Evolutionary conservation across 2,329 filamentous ascomycete species (phyloP).

Genomic region (Rhinocladiella similis): DNA sequence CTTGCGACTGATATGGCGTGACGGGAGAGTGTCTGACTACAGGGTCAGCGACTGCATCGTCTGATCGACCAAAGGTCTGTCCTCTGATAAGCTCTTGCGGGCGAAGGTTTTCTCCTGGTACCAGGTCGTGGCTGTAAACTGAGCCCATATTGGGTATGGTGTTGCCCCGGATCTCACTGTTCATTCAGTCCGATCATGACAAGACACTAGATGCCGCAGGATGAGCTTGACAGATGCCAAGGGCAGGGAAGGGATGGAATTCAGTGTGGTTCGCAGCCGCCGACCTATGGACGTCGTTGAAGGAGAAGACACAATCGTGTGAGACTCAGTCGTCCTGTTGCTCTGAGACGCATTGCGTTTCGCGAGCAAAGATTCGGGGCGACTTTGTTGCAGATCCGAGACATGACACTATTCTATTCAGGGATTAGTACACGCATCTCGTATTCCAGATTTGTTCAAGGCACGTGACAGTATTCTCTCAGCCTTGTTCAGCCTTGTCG

Average conservation of each 20-base stretch:
- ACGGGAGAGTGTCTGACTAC: background rate
- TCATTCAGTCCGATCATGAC: background rate
- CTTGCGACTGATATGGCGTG: constrained; percentile 9
- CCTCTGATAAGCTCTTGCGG: background rate
- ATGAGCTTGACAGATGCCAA: constrained; percentile 2
- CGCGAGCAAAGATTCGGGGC: background rate
- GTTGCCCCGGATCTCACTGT: background rate
- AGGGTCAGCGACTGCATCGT: constrained; percentile 1
- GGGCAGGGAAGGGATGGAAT: background rate
- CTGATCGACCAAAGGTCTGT: constrained; percentile 1
- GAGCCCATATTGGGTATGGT: constrained; percentile 9
- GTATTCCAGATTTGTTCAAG: background rate
- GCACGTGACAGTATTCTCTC: background rate
- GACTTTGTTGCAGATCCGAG: constrained; percentile 11
- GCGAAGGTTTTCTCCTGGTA: constrained; percentile 7
- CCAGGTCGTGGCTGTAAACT: constrained; percentile 7
- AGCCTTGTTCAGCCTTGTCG: constrained; percentile 1
- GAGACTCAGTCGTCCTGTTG: background rate
- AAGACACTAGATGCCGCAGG: constrained; percentile 15
- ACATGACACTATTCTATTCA: constrained; percentile 2
- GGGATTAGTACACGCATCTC: background rate
- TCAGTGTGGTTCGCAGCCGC: background rate
- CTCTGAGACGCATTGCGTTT: background rate
- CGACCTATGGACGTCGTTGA: background rate
- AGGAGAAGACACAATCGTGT: background rate